Base-by-base conservation (phyloP, 306 rosid genomes). In the Quercus agrifolia region DNA sequence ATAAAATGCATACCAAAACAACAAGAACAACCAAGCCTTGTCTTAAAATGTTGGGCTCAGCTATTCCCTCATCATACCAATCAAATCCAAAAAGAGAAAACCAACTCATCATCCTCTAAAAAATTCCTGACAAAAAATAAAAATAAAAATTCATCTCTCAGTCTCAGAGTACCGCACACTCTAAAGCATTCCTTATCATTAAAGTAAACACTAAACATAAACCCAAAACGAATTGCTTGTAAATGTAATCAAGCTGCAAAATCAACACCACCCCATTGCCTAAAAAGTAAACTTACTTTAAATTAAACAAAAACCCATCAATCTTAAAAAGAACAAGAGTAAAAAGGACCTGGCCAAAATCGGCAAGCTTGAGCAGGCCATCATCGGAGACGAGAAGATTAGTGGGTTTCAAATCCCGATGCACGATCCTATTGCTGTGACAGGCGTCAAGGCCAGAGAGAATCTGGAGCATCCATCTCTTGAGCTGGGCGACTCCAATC, bases 351-450 rank as follows among this genome's bases (percentile, higher is more conserved):
- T 92, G 99, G 56, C 99, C 97, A 76, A 94, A 91, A 91, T 94
- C 97, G 0, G 97, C 95, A 35, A 94, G 62, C 71, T 94, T 94
- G 78, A 94, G 95, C 30, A 90, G 84, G 56, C 99, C 99, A 78
- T 92, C 88, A 46, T 91, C 93, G 0, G 93, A 87, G 76, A 94
- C 76, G 85, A 94, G 79, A 80, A 94, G 69, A 81, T 94, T 94
- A 17, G 84, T 49, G 17, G 97, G 97, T 74, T 94, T 94, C 90
- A 94, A 86, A 73, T 94, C 97, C 63, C 99, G 86, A 71, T 94
- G 99, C 54, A 88, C 84, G 78, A 94, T 83, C 93, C 83, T 61
- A 72, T 84, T 87, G 75, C 91, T 63, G 20, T 94, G 99, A 71
- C 99, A 94, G 5, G 78, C 89, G 56, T 94, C 95, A n/a, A 94